These are phyloP conservation scores for Blastomyces silverae DNA, from an alignment of 2,329 filamentous ascomycete species.

Conservation along the genomic window DNA sequence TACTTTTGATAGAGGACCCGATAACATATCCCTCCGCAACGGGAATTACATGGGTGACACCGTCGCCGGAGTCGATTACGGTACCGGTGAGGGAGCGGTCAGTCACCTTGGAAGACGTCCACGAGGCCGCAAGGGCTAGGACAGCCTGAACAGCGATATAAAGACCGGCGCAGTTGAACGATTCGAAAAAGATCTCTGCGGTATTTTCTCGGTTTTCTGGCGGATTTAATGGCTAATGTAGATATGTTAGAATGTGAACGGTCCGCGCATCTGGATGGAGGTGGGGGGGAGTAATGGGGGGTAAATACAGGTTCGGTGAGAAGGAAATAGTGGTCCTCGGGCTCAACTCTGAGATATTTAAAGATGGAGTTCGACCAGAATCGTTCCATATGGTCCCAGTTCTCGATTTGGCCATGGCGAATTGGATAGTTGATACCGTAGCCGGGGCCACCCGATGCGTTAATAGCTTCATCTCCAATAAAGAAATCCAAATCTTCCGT, in stretches of 20 bases:
- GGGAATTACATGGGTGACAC: slow-evolving; percentile 97
- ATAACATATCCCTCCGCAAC: slow-evolving; percentile 99
- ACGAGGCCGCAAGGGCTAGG: slow-evolving; percentile 89
- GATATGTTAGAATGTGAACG: slow-evolving; percentile 2
- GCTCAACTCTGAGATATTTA: slow-evolving; percentile 96
- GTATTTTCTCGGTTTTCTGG: slow-evolving; percentile 99
- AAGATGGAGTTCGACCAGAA: slow-evolving; percentile 99
- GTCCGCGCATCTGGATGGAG: slow-evolving; percentile 7
- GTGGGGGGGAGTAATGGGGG: not conserved
- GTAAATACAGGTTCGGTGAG: slow-evolving; percentile 82
- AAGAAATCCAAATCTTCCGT: slow-evolving; percentile 98
- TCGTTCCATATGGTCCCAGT: slow-evolving; percentile 99
- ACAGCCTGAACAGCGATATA: slow-evolving; percentile 99
- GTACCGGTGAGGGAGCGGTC: slow-evolving; percentile 94
- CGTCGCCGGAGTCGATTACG: slow-evolving; percentile 96
- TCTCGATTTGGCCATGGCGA: slow-evolving; percentile 95
- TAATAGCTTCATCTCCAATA: slow-evolving; percentile 92
- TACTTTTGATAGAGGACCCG: slow-evolving; percentile 97
- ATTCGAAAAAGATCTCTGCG: slow-evolving; percentile 99
- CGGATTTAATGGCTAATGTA: slow-evolving; percentile 78
- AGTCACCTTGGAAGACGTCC: slow-evolving; percentile 97
- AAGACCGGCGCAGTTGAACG: slow-evolving; percentile 97
- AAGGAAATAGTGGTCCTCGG: slow-evolving; percentile 97
- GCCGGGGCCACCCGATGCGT: slow-evolving; percentile 75
- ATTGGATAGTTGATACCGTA: slow-evolving; percentile 98